Percentiles rank a stretch among this genome's conserved stretches.
phyloP scores from a whole-genome alignment of 345 rosid genomes.

The Iberis pinnata region DNA sequence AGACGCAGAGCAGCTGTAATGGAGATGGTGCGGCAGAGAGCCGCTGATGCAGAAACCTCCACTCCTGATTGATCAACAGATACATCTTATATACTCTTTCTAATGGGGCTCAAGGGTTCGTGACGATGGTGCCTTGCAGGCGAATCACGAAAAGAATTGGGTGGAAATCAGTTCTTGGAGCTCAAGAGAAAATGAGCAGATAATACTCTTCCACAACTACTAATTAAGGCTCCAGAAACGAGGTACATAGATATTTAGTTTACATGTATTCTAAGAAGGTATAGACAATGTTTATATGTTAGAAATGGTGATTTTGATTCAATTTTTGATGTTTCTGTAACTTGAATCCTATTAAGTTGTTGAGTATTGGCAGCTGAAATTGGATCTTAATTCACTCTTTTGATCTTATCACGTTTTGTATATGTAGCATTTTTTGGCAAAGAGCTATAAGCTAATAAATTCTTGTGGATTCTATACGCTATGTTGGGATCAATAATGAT shows the following conservation, averaged over 20 bases:
- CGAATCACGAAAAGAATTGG: constrained; percentile 1
- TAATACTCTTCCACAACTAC: background rate
- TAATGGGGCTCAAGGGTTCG: constrained; percentile 9
- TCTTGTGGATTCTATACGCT: too few relatives aligned
- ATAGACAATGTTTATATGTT: constrained; percentile 19
- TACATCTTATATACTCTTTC: constrained; percentile 1
- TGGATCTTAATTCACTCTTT: background rate
- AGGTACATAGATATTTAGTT: background rate
- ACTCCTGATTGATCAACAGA: constrained; percentile 47
- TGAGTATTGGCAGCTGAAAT: too few relatives aligned
- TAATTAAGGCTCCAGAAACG: too few relatives aligned
- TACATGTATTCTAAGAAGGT: constrained; percentile 22
- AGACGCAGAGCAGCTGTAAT: constrained; percentile 96
- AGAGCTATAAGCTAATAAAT: constrained; percentile 10
- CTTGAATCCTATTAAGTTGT: constrained; percentile 16
- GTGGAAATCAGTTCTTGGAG: constrained; percentile 19
- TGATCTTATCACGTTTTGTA: constrained; percentile 19
- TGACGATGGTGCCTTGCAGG: constrained; percentile 1
- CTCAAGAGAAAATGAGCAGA: constrained; percentile 12
- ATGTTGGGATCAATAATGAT: too few relatives aligned
- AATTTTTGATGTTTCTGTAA: constrained; percentile 16
- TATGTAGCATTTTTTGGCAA: constrained; percentile 15
- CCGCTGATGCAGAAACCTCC: constrained; percentile 79
- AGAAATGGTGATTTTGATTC: constrained; percentile 14
- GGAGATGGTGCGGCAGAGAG: constrained; percentile 99